A percentile compares a stretch with the other conserved stretches of the same genome.
These are phyloP conservation scores for Lentinula boryana DNA, from an alignment of 768 basidiomycete genomes.

Conservation along the genomic window DNA sequence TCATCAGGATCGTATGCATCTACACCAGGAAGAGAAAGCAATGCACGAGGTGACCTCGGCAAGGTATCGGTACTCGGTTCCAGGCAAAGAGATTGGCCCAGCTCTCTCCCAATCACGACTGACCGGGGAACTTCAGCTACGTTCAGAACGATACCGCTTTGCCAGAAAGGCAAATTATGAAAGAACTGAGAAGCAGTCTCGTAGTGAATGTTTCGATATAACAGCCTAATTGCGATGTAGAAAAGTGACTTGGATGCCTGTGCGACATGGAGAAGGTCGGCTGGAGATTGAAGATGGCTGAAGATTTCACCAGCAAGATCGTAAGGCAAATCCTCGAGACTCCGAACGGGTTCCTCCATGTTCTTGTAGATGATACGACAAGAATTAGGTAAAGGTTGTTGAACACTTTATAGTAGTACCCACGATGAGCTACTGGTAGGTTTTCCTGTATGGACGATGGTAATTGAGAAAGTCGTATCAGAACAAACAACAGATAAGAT, in stretches of 20 bases:
- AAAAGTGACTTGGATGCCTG: not conserved
- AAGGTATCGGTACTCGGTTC: not conserved
- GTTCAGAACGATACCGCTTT: not conserved
- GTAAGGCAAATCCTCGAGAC: not conserved
- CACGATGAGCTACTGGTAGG: too few species aligned
- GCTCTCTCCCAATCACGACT: not conserved
- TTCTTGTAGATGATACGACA: too few species aligned
- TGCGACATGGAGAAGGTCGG: slow-evolving; percentile 1
- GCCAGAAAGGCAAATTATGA: not conserved
- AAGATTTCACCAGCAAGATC: slow-evolving; percentile 3
- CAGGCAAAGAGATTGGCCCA: not conserved
- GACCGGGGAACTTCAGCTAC: not conserved
- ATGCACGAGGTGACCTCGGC: not conserved
- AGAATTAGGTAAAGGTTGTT: too few species aligned
- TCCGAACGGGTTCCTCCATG: not conserved
- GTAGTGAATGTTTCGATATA: not conserved
- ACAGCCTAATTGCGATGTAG: not conserved
- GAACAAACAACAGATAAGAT: too few species aligned
- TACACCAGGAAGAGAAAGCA: not conserved
- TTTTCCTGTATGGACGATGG: too few species aligned
- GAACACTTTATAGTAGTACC: too few species aligned
- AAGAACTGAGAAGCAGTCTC: not conserved
- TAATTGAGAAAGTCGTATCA: too few species aligned
- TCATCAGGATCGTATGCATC: not conserved
- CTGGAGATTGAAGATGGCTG: not conserved